phyloP scores from a whole-genome alignment of 2,329 filamentous ascomycete species.

The Pseudocercospora crystallina region DNA sequence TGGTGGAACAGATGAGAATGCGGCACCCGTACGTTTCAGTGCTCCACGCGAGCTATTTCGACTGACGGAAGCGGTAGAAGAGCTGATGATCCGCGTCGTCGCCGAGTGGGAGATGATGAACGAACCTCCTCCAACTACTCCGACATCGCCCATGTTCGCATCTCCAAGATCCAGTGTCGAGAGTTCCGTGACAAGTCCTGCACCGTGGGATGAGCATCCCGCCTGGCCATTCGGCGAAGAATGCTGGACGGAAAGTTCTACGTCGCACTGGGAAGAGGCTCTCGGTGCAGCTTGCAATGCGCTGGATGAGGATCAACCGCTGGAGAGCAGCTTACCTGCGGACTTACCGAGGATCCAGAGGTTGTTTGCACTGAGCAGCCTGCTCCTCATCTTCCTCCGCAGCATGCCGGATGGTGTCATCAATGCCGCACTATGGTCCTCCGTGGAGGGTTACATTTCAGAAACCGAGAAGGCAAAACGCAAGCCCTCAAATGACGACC shows the following conservation, averaged over 20 bases:
- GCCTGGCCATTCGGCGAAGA: constrained; percentile 61
- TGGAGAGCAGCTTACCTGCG: constrained; percentile 62
- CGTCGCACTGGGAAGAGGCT: constrained; percentile 44
- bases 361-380: constrained; percentile 72
- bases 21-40: constrained; percentile 65
- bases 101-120: constrained; percentile 63
- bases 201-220: constrained; percentile 55
- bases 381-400: constrained; percentile 70
- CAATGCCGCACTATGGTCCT: constrained; percentile 66
- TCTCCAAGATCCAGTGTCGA: constrained; percentile 4
- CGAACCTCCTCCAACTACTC: constrained; percentile 35
- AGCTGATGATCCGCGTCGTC: constrained; percentile 57
- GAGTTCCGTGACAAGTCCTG: constrained; percentile 16
- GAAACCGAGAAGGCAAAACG: constrained; percentile 50
- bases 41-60: constrained; percentile 87
- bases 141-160: constrained; percentile 15
- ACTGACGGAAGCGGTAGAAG: constrained; percentile 76
- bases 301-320: constrained; percentile 67
- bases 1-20: constrained; percentile 10
- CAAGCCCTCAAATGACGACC: constrained; percentile 53
- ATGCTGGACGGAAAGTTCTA: constrained; percentile 47
- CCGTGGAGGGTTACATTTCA: constrained; percentile 60
- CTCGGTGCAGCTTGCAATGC: constrained; percentile 57
- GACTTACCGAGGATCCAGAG: constrained; percentile 65
- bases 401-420: constrained; percentile 80